Evolutionary conservation across 2,329 filamentous ascomycete species (phyloP).

Genomic region (Colletotrichum sp.): DNA sequence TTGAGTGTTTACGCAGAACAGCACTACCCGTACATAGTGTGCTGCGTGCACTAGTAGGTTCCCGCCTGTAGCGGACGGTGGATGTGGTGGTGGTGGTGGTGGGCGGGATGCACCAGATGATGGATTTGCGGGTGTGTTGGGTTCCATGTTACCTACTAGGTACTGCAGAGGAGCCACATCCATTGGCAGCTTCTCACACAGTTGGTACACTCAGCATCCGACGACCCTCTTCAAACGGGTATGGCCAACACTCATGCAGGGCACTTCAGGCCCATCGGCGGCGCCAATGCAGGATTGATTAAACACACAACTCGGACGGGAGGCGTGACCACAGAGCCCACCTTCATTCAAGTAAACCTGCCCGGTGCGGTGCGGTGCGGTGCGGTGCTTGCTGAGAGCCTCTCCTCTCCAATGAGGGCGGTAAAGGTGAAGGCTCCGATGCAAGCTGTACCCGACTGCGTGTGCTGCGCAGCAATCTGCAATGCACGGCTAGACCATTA

Average conservation of each 20-base stretch:
- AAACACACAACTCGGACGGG: background rate
- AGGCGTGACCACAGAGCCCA: background rate
- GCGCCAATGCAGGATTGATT: slow-evolving; percentile 17
- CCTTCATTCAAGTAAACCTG: background rate
- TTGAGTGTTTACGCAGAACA: background rate
- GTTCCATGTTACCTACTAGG: background rate
- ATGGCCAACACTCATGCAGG: slow-evolving; percentile 12
- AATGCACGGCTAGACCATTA: slow-evolving; percentile 19
- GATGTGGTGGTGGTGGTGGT: background rate
- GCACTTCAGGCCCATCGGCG: slow-evolving; percentile 4
- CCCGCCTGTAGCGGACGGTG: background rate
- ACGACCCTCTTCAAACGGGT: background rate
- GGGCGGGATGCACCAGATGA: background rate
- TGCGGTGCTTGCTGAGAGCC: background rate
- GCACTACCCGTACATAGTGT: background rate
- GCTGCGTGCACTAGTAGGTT: background rate
- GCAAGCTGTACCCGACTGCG: background rate
- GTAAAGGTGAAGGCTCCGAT: background rate
- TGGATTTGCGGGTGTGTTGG: background rate
- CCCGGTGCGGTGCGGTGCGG: background rate
- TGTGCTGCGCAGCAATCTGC: background rate
- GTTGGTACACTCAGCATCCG: background rate
- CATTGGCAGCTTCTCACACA: background rate
- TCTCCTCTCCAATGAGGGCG: background rate
- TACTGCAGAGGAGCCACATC: background rate